These are phyloP conservation scores for Hevea brasiliensis DNA, from an alignment of 345 rosid species.

Conservation along the genomic window DNA sequence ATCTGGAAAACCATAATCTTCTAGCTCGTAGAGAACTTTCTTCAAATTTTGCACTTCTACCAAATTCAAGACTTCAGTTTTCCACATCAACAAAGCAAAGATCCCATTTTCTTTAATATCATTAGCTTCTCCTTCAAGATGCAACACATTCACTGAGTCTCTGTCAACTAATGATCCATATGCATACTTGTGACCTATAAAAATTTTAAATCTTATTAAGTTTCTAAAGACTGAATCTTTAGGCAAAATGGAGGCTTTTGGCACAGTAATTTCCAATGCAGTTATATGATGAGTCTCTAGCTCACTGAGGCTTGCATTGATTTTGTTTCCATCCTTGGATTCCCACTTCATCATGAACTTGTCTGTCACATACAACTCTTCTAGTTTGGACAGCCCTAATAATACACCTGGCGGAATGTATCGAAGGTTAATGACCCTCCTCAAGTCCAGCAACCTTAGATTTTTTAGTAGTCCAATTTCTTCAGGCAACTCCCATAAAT, in stretches of 20 bases:
- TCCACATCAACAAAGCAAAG: no score
- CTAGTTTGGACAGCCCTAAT: background rate
- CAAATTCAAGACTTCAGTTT: background rate
- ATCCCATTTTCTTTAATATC: no score
- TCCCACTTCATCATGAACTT: background rate
- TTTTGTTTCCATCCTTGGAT: background rate
- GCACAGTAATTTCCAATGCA: no score
- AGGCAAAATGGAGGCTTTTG: no score
- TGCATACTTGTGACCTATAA: no score
- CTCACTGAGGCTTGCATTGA: constrained; percentile 6
- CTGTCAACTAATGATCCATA: no score
- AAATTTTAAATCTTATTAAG: no score
- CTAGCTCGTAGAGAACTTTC: background rate
- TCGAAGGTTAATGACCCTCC: background rate
- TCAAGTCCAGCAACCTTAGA: background rate
- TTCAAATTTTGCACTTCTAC: background rate
- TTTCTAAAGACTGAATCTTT: no score
- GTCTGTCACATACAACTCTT: background rate
- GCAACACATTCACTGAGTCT: no score
- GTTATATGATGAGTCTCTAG: no score
- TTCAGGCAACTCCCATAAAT: background rate
- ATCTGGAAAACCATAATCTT: background rate
- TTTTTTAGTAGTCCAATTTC: background rate
- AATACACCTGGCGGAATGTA: background rate
- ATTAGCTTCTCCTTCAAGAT: no score